phyloP scores from a whole-genome alignment of 352 stramenopile genomes.

The Pythium phragmiticola region DNA sequence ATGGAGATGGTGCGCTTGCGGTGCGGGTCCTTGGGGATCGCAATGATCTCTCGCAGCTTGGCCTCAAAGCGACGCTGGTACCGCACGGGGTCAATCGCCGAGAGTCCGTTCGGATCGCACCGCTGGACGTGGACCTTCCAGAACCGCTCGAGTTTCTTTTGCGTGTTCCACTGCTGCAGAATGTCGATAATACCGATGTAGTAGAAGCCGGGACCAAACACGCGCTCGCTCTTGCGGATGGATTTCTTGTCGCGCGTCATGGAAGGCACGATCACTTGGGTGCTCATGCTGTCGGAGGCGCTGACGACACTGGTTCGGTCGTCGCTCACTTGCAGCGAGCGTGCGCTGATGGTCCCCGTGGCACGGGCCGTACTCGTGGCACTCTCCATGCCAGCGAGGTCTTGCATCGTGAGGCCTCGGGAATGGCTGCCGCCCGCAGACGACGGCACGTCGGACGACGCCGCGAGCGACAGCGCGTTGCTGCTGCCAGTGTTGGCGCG shows the following conservation, averaged over 20 bases:
- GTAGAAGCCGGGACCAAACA: slow-evolving; percentile 86
- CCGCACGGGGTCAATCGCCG: slow-evolving; percentile 69
- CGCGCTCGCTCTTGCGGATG: slow-evolving; percentile 71
- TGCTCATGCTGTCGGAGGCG: slow-evolving; percentile 1
- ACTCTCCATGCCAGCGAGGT: neutral
- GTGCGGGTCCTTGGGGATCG: slow-evolving; percentile 55
- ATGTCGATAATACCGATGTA: slow-evolving; percentile 92
- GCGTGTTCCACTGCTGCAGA: slow-evolving; percentile 83
- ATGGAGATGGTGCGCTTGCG: slow-evolving; percentile 3
- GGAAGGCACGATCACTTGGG: slow-evolving; percentile 1
- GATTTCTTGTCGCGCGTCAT: slow-evolving; percentile 32
- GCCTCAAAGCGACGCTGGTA: slow-evolving; percentile 85
- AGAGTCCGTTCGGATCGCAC: slow-evolving; percentile 72
- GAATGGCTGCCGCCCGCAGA: slow-evolving; percentile 10
- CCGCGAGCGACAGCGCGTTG: neutral
- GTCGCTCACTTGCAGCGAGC: slow-evolving; percentile 5
- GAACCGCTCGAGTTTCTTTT: slow-evolving; percentile 83
- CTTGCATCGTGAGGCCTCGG: neutral
- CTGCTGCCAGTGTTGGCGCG: slow-evolving; percentile 20
- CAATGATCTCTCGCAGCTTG: slow-evolving; percentile 81
- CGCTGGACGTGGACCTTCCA: slow-evolving; percentile 77
- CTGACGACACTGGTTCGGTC: slow-evolving; percentile 9
- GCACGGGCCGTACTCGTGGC: slow-evolving; percentile 14
- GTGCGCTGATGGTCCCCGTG: slow-evolving; percentile 14
- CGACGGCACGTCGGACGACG: too few species aligned